phyloP scores from a whole-genome alignment of 352 stramenopile species.

The Nothophytophthora sp. region DNA sequence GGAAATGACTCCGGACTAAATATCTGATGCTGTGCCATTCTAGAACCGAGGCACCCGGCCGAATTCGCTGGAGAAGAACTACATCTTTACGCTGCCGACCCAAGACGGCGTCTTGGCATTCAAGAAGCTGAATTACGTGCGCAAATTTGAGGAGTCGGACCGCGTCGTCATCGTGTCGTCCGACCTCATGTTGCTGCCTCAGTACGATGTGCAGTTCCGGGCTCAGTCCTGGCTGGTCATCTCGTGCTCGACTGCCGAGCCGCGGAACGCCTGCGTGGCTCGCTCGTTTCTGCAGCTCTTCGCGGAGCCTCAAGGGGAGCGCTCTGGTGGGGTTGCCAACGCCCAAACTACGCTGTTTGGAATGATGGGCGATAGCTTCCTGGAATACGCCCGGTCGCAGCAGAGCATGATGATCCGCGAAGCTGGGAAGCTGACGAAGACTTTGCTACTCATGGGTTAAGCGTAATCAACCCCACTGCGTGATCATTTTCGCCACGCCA shows the following conservation, averaged over 20 bases:
- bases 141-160: constrained; percentile 2
- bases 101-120: not conserved
- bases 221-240: constrained; percentile 4
- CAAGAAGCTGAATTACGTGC: constrained; percentile 4
- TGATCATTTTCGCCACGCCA: constrained; percentile 15
- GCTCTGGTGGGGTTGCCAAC: not conserved
- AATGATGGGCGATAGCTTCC: not conserved
- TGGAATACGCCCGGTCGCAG: not conserved
- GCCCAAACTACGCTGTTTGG: not conserved
- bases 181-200: not conserved
- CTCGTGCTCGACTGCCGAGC: not conserved
- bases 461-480: too few species aligned
- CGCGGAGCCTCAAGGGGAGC: not conserved
- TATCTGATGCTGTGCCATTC: too few species aligned
- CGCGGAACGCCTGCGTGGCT: not conserved
- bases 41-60: too few species aligned
- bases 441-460: too few species aligned
- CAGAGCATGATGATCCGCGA: too few species aligned
- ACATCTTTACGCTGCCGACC: not conserved
- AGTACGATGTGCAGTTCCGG: constrained; percentile 1
- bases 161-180: constrained; percentile 4
- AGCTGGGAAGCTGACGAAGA: too few species aligned
- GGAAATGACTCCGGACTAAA: too few species aligned
- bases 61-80: constrained; percentile 5
- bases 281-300: not conserved